These are phyloP conservation scores for Lachnellula subtilissima DNA, from an alignment of 2,329 filamentous ascomycete genomes.

Conservation along the genomic window DNA sequence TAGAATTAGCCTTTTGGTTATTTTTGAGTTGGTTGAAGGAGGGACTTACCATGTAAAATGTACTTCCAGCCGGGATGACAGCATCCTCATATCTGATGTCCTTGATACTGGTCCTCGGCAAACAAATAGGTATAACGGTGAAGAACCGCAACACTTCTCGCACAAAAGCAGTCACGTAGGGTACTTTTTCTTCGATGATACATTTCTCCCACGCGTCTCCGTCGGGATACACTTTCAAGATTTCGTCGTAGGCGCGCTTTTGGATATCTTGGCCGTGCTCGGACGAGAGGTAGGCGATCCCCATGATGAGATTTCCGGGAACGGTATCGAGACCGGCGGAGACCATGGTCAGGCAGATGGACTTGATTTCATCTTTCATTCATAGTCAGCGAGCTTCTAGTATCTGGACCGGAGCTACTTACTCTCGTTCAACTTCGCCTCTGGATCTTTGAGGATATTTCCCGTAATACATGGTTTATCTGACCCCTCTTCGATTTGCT, in stretches of 20 bases:
- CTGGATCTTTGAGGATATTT: slow-evolving; percentile 57
- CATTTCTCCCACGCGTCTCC: slow-evolving; percentile 67
- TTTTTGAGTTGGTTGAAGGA: neutral
- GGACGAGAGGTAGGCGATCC: slow-evolving; percentile 69
- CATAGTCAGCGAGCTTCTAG: slow-evolving; percentile 37
- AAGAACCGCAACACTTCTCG: slow-evolving; percentile 77
- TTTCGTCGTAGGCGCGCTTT: slow-evolving; percentile 62
- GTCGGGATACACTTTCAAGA: slow-evolving; percentile 65
- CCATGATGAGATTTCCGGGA: slow-evolving; percentile 74
- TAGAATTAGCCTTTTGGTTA: neutral
- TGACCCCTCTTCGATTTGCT: slow-evolving; percentile 56
- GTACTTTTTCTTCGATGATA: slow-evolving; percentile 66
- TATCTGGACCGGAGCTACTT: slow-evolving; percentile 25
- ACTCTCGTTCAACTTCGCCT: slow-evolving; percentile 65
- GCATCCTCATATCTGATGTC: slow-evolving; percentile 65
- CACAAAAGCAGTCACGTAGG: slow-evolving; percentile 71
- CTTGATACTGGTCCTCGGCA: slow-evolving; percentile 68
- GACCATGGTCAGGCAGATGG: slow-evolving; percentile 78
- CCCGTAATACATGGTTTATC: slow-evolving; percentile 66
- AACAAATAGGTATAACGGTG: slow-evolving; percentile 73
- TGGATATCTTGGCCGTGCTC: slow-evolving; percentile 66
- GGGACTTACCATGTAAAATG: slow-evolving; percentile 65
- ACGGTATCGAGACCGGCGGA: slow-evolving; percentile 78
- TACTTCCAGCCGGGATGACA: slow-evolving; percentile 68
- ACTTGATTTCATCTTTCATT: slow-evolving; percentile 65